phyloP scores from a whole-genome alignment of 2,329 filamentous ascomycete species.

The Calonectria pseudoreteaudii region DNA sequence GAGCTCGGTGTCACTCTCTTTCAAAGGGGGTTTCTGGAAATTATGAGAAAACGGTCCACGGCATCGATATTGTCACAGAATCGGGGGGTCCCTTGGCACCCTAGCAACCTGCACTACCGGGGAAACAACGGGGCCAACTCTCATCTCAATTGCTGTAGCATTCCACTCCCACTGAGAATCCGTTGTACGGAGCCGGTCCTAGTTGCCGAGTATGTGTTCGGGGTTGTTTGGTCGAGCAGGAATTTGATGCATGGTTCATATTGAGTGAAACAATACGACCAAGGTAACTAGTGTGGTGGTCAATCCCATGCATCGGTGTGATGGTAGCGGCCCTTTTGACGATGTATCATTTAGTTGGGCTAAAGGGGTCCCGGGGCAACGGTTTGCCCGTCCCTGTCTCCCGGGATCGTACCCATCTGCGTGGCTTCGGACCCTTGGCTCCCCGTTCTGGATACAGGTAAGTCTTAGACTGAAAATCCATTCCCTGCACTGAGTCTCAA shows the following conservation, averaged over 20 bases:
- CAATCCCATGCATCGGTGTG: not conserved
- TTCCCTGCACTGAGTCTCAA: slow-evolving; percentile 30
- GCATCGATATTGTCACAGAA: slow-evolving; percentile 26
- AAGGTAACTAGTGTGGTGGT: not conserved
- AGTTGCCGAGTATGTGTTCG: slow-evolving; percentile 40
- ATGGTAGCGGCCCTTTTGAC: not conserved
- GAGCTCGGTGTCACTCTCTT: slow-evolving; percentile 17
- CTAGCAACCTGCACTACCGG: slow-evolving; percentile 32
- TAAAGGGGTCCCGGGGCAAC: not conserved
- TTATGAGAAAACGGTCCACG: slow-evolving; percentile 20
- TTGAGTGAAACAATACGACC: slow-evolving; percentile 15
- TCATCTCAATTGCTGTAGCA: slow-evolving; percentile 34
- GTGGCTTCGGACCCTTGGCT: slow-evolving; percentile 32
- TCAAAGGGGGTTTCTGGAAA: slow-evolving; percentile 10
- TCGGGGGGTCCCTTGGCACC: slow-evolving; percentile 33
- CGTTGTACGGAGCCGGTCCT: slow-evolving; percentile 36
- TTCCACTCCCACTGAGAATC: slow-evolving; percentile 36
- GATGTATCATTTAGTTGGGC: not conserved
- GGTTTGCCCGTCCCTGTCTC: slow-evolving; percentile 34
- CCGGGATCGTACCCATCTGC: slow-evolving; percentile 33
- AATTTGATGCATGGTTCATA: slow-evolving; percentile 36
- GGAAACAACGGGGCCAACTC: slow-evolving; percentile 19
- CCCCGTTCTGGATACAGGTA: slow-evolving; percentile 21
- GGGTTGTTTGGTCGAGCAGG: slow-evolving; percentile 30
- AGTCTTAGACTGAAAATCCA: slow-evolving; percentile 32